A percentile compares a stretch with the other conserved stretches of the same genome.
Conservation (phyloP, 768 basidiomycete species). For the Leucosporidium scottii region DNA sequence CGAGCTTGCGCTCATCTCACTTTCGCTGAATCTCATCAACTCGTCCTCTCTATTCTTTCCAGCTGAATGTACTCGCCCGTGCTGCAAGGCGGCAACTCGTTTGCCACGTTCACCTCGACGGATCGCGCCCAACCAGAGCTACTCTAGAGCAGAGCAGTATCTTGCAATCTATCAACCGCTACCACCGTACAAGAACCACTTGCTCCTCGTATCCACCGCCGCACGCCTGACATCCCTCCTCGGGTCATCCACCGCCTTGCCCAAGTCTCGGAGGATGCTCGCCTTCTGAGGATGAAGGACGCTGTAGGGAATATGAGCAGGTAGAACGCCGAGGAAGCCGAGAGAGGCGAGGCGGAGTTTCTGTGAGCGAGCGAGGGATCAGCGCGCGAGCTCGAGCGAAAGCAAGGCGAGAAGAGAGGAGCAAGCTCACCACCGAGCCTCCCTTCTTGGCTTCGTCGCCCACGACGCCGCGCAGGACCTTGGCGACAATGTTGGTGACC, state of each 20-base stretch:
- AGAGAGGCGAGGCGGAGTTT: conserved; percentile 69
- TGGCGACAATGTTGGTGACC: conserved; percentile 60
- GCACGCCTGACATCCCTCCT: conserved; percentile 72
- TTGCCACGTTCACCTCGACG: too few relatives aligned
- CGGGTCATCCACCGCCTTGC: conserved; percentile 77
- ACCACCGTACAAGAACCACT: conserved; percentile 39
- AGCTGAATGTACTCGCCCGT: too few relatives aligned
- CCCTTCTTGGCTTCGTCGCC: neutral
- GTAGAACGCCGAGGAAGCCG: conserved; percentile 64
- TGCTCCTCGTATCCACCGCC: conserved; percentile 68
- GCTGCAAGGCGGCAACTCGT: too few relatives aligned
- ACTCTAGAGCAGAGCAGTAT: too few relatives aligned
- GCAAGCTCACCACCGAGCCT: conserved; percentile 17
- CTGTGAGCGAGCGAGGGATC: conserved; percentile 43
- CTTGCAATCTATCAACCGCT: too few relatives aligned
- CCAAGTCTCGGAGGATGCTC: conserved; percentile 65
- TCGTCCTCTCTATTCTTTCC: too few relatives aligned
- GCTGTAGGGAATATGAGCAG: conserved; percentile 70
- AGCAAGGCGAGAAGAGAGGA: too few relatives aligned
- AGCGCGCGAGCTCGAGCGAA: neutral
- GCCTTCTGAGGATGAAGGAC: conserved; percentile 72
- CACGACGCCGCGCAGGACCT: conserved; percentile 58
- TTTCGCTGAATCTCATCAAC: too few relatives aligned
- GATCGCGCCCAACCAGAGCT: too few relatives aligned
- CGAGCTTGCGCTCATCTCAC: too few relatives aligned